Conservation (phyloP, 2,329 filamentous ascomycete genomes). For the Arthrocladium fulminans region DNA sequence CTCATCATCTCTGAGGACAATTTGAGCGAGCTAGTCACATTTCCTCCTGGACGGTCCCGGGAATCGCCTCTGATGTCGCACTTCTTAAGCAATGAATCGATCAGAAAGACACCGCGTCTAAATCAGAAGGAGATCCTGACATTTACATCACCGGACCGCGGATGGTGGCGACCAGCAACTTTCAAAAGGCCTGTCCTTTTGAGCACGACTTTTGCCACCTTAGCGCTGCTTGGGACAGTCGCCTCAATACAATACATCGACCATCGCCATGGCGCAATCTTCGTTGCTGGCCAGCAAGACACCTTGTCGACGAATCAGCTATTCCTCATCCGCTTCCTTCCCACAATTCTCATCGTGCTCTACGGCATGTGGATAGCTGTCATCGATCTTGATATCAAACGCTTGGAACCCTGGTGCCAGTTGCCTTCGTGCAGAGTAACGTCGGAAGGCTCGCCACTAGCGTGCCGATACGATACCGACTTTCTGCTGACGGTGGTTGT, state of each 20-base stretch:
- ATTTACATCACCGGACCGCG: no score
- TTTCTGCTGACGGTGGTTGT: constrained; percentile 4
- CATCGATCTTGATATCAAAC: constrained; percentile 51
- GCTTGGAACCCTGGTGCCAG: constrained; percentile 54
- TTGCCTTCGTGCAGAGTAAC: constrained; percentile 30
- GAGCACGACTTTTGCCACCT: no score
- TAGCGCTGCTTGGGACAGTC: no score
- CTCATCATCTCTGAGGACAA: no score
- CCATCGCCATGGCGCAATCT: background rate
- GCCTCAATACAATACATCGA: background rate
- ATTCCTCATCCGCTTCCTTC: constrained; percentile 43
- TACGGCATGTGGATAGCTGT: constrained; percentile 52
- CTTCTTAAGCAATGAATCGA: no score
- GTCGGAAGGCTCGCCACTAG: background rate
- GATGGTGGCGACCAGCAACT: no score
- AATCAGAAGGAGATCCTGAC: no score
- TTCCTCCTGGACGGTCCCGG: no score
- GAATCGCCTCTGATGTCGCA: no score
- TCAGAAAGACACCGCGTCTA: no score
- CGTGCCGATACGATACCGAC: constrained; percentile 5
- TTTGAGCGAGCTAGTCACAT: no score
- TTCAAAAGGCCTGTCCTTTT: no score
- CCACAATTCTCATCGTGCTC: constrained; percentile 46
- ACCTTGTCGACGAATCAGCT: constrained; percentile 30
- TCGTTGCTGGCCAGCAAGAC: constrained; percentile 9